These are phyloP conservation scores for Aaosphaeria pasadenensis DNA, from an alignment of 2,329 filamentous ascomycete species.

Conservation along the genomic window DNA sequence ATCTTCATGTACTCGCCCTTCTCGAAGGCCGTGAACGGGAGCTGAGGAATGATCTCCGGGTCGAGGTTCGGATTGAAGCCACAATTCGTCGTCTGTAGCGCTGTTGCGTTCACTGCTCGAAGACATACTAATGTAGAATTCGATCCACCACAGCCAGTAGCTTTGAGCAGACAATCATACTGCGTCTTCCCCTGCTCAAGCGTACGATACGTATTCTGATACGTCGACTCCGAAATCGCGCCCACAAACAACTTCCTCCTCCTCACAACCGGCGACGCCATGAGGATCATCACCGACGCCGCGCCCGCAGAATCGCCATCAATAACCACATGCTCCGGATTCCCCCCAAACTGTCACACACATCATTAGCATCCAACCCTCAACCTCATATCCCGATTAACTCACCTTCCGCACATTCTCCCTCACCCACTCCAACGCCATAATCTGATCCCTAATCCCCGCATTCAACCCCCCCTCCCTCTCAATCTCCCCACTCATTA, in stretches of 20 bases:
- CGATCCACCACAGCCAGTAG: constrained; percentile 41
- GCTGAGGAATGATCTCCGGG: constrained; percentile 48
- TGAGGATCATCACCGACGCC: constrained; percentile 22
- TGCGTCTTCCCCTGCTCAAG: constrained; percentile 49
- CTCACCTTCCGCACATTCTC: constrained; percentile 55
- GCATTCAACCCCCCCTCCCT: constrained; percentile 59
- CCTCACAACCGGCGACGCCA: constrained; percentile 46
- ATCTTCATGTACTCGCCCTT: constrained; percentile 50
- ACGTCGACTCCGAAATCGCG: constrained; percentile 54
- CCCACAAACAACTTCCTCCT: constrained; percentile 51
- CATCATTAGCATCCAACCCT: constrained; percentile 1
- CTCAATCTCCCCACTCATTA: constrained; percentile 57
- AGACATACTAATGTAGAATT: constrained; percentile 44
- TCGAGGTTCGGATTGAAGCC: constrained; percentile 53
- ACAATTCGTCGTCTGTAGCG: constrained; percentile 40
- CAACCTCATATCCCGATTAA: constrained; percentile 36
- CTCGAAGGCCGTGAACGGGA: constrained; percentile 49
- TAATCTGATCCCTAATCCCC: constrained; percentile 68
- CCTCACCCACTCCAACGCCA: constrained; percentile 68
- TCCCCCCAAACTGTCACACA: constrained; percentile 59
- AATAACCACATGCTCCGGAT: constrained; percentile 65
- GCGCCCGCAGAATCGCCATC: constrained; percentile 69
- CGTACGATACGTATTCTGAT: constrained; percentile 50
- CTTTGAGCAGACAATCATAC: constrained; percentile 50
- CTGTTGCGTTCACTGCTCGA: constrained; percentile 42